These are phyloP conservation scores for Syzygium grande DNA, from an alignment of 345 rosid species.

Conservation along the genomic window DNA sequence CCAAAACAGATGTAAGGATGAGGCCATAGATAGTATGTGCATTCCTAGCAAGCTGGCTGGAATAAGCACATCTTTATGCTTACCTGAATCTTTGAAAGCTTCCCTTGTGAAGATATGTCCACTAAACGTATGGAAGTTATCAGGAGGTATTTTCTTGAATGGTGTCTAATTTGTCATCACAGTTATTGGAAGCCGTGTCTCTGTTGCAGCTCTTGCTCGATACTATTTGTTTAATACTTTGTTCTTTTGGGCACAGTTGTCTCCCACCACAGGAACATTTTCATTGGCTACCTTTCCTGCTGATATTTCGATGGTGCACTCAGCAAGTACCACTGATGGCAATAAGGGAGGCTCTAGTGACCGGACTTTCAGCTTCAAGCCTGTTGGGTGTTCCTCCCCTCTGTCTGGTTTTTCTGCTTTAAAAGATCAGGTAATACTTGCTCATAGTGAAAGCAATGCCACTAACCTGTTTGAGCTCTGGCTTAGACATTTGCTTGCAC, in stretches of 20 bases:
- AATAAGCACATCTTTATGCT: neutral
- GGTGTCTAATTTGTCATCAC: neutral
- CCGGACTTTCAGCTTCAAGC: slow-evolving; percentile 17
- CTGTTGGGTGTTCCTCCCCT: neutral
- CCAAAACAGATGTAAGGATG: neutral
- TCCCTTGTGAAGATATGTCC: neutral
- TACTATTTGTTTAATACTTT: neutral
- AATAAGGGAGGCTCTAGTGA: slow-evolving; percentile 1
- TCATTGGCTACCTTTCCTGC: slow-evolving; percentile 10
- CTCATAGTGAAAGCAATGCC: neutral
- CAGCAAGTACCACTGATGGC: slow-evolving; percentile 5
- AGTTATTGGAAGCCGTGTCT: neutral
- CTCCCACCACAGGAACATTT: slow-evolving; percentile 53
- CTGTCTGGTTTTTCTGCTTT: slow-evolving; percentile 6
- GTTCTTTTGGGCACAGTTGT: slow-evolving; percentile 14
- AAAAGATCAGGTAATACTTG: slow-evolving; percentile 26
- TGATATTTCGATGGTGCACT: slow-evolving; percentile 13
- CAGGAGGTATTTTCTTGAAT: neutral
- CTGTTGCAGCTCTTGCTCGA: neutral
- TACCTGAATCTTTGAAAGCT: neutral
- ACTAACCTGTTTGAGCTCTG: neutral
- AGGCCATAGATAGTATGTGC: neutral
- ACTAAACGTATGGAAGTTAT: neutral
- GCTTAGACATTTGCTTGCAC: neutral
- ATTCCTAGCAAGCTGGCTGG: neutral